Evolutionary conservation across 2,329 filamentous ascomycete genomes (phyloP), one percentile per base, ranked within the genome.

Genomic region (Cercospora berteroae): DNA sequence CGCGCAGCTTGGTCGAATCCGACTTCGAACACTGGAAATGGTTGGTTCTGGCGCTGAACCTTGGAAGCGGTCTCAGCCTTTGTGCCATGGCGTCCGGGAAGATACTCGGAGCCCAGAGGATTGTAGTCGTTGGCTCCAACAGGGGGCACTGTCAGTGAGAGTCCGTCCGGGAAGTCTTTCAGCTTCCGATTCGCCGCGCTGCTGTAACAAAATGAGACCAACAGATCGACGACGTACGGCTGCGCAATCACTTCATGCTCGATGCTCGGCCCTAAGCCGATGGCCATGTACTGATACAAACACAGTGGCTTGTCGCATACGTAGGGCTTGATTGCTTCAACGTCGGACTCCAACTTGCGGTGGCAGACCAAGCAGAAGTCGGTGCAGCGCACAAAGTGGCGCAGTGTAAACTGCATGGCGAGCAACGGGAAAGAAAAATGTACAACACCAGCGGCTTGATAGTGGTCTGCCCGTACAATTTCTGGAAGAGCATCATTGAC

Each of bases 291-390:
- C 75, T 97, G 94, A 74, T 91, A 96, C 4, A 96, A 81, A 74
- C 94, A 97, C 3, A 97, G 83, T 1, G 85, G 82, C 12, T 87
- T 85, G 23, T 87, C 86, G 79, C 94, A 97, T 55, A 97, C 92
- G 69, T 85, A 84, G 2, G 91, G 91, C 72, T 91, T 92, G 67
- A 93, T 81, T 1, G 90, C 87, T 73, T 89, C 87, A 42, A 94
- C 88, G 0, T 87, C 85, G 2, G 83, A 84, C 1, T 86, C 78
- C 39, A 92, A 84, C 71, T 85, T 89, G 71, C 86, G 86, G 77
- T 96, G 91, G 74, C 94, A 97, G 25, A 94, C 88, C 64, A 96
- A 85, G 77, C 94, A 97, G 77, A 94, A 96, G 63, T 95, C 89
- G 0, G 91, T 93, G 77, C 92, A 97, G 67, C 88, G 89, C 7